phyloP scores from a whole-genome alignment of 331 rosid species.

The Acacia pycnantha region DNA sequence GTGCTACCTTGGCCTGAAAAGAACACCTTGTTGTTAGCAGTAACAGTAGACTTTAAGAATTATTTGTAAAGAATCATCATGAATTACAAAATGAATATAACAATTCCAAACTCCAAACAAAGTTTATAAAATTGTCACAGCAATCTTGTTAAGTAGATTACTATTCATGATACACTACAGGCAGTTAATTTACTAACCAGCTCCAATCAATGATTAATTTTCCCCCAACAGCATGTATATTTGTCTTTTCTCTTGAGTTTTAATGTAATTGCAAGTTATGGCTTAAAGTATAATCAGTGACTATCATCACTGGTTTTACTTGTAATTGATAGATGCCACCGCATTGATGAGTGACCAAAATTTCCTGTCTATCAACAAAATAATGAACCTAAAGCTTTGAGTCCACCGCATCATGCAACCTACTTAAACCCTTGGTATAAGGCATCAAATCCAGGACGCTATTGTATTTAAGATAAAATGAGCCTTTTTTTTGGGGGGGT shows the following conservation, averaged over 20 bases:
- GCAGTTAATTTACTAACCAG: background rate
- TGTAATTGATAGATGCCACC: background rate
- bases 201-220: background rate
- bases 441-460: background rate
- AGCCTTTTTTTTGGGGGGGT: too few relatives aligned
- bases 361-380: background rate
- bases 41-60: background rate
- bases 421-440: background rate
- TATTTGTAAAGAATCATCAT: background rate
- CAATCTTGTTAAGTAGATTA: background rate
- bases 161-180: background rate
- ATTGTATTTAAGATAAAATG: background rate
- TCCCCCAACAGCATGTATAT: background rate
- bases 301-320: background rate
- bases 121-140: background rate
- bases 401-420: background rate
- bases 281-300: background rate
- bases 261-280: too few relatives aligned
- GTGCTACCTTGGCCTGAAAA: conserved; percentile 70
- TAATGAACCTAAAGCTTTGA: too few relatives aligned
- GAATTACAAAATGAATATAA: background rate
- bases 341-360: background rate
- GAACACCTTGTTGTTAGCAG: conserved; percentile 26
- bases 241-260: background rate
- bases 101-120: background rate